Conservation (phyloP, 441 rosid species). For the Gossypium laxum region DNA sequence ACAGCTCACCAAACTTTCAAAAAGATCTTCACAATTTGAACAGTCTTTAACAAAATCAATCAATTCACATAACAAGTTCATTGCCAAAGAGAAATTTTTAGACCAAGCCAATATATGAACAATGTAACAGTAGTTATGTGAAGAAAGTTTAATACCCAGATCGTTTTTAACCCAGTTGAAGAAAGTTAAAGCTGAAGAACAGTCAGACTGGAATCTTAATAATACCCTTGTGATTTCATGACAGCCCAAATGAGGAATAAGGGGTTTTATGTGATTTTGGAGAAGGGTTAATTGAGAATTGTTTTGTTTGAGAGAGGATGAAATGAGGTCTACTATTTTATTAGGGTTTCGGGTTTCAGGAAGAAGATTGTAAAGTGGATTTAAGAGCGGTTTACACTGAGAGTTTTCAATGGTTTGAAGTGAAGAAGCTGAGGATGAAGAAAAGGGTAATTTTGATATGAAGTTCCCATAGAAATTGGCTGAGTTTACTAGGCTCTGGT, state of each 20-base stretch:
- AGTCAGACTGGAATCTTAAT: constrained; percentile 72
- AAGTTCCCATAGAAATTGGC: not conserved
- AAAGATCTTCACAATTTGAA: constrained; percentile 32
- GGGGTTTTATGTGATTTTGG: constrained; percentile 23
- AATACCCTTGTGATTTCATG: constrained; percentile 66
- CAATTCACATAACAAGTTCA: constrained; percentile 49
- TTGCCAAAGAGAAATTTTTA: constrained; percentile 43
- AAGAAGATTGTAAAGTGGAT: constrained; percentile 55
- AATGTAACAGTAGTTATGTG: constrained; percentile 39
- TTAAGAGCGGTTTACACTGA: constrained; percentile 26
- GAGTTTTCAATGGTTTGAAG: constrained; percentile 30
- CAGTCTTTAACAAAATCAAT: constrained; percentile 25
- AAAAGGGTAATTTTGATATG: constrained; percentile 11
- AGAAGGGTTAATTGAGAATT: constrained; percentile 26
- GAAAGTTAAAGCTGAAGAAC: constrained; percentile 48
- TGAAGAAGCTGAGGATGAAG: constrained; percentile 14
- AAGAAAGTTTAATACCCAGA: constrained; percentile 36
- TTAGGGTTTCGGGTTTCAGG: constrained; percentile 63
- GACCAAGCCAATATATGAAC: constrained; percentile 64
- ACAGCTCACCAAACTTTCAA: constrained; percentile 37
- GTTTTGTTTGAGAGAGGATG: constrained; percentile 42
- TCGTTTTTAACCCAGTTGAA: constrained; percentile 65
- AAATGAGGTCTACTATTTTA: constrained; percentile 52
- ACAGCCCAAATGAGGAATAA: constrained; percentile 52
- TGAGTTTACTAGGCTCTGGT: not conserved